Conservation (phyloP, 2,329 filamentous ascomycete genomes). For the Neophaeococcomyces mojaviensis region DNA sequence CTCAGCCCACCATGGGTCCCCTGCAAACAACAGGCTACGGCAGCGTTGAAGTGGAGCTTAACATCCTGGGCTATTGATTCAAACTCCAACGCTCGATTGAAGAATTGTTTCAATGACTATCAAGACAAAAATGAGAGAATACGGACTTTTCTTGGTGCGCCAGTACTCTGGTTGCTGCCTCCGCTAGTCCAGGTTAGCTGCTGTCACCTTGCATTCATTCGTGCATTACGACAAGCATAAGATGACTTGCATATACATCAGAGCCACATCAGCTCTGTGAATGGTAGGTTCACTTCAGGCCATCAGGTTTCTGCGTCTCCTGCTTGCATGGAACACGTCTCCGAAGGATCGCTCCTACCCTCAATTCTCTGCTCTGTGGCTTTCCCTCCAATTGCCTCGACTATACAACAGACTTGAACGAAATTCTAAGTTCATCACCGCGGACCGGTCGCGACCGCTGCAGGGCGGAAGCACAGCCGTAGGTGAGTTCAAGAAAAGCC, state of each 20-base stretch:
- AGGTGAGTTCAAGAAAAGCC: neutral
- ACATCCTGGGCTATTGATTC: slow-evolving; percentile 16
- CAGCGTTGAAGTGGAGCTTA: slow-evolving; percentile 15
- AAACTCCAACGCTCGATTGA: slow-evolving; percentile 19
- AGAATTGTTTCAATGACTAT: slow-evolving; percentile 15
- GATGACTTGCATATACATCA: slow-evolving; percentile 9
- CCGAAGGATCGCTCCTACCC: neutral
- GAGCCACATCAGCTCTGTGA: slow-evolving; percentile 7
- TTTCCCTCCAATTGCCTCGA: slow-evolving; percentile 1
- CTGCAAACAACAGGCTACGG: slow-evolving; percentile 3
- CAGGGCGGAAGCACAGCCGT: neutral
- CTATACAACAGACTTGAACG: slow-evolving; percentile 13
- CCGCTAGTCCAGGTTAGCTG: neutral
- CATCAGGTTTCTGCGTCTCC: slow-evolving; percentile 5
- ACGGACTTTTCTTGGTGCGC: neutral
- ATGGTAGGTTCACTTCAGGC: slow-evolving; percentile 4
- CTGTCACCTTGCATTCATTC: slow-evolving; percentile 4
- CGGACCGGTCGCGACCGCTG: neutral
- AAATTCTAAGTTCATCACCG: neutral
- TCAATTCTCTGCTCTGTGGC: slow-evolving; percentile 1
- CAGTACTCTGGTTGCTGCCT: slow-evolving; percentile 1
- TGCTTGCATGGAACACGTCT: neutral
- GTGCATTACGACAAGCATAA: slow-evolving; percentile 7
- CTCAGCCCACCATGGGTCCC: slow-evolving; percentile 19
- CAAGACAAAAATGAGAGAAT: slow-evolving; percentile 20